Evolutionary conservation across 2,329 filamentous ascomycete genomes (phyloP), one percentile per base, ranked within the genome.

Genomic region (Pseudogymnoascus sp.): DNA sequence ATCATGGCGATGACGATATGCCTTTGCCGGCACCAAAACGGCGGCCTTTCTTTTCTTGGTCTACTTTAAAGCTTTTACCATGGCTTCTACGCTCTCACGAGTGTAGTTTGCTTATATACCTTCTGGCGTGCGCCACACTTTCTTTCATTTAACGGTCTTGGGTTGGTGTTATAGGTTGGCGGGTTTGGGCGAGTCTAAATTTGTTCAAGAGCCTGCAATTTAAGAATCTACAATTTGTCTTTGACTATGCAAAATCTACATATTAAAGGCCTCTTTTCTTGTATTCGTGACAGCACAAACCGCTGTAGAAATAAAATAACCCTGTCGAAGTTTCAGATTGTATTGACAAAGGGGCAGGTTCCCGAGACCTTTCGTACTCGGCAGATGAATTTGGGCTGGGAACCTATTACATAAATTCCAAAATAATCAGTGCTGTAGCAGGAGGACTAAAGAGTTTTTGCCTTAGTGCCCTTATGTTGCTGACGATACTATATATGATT

Each of bases 61-160:
- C 51, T 57, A 57, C 11, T 54, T 57, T 57, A 57, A 57, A 57
- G 11, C 29, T 57, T 57, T 57, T 57, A 57, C 4, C 26, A 34
- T 57, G 51, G 51, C 51, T 57, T 57, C 16, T 36, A 57, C 3
- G 29, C 51, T 57, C 29, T 34, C 51, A 16, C 51, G 51, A 57
- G 51, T 14, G 5, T 36, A 36, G 29, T 57, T 57, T 57, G 51
- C 51, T 34, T 57, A 57, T 57, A 57, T 57, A 57, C 51, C 29
- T 57, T 57, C 51, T 57, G 51, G 51, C 51, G 16, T 57, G 51
- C 29, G 51, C 51, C 51, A 5, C 29, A 57, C 29, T 34, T 34
- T 34, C 1, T 57, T 57, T 57, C 51, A 34, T 57, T 34, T 57
- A 57, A 34, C 16, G 51, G 51, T 57, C 51, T 36, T 57, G 51